Percentiles rank a stretch among this genome's conserved stretches.
Conservation (phyloP, 1,284 basidiomycete species). For the Tilletiopsis washingtonensis region DNA sequence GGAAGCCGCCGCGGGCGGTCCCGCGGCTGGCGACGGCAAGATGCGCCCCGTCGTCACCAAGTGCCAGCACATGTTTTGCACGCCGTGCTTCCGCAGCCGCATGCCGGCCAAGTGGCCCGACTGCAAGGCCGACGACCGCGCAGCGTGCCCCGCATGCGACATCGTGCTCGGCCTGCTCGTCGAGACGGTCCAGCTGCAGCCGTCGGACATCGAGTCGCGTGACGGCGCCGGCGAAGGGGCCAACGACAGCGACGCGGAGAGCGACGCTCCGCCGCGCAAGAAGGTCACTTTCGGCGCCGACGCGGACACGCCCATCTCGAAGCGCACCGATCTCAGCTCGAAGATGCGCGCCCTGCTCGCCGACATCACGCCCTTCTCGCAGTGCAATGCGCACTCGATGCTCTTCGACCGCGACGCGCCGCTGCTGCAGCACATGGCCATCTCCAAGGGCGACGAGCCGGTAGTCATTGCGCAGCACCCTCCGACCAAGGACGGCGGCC, state of each 20-base stretch:
- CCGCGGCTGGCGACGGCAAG: not conserved
- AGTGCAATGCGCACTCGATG: constrained; percentile 33
- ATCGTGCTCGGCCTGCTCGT: constrained; percentile 33
- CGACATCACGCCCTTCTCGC: constrained; percentile 40
- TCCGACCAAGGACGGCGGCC: constrained; percentile 2
- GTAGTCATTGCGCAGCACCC: constrained; percentile 21
- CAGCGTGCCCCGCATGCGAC: constrained; percentile 63
- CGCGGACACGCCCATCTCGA: constrained; percentile 4
- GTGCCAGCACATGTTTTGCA: constrained; percentile 79
- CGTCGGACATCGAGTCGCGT: constrained; percentile 22
- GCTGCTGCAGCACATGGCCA: constrained; percentile 29
- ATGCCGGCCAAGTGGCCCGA: constrained; percentile 21
- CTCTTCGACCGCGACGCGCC: constrained; percentile 37
- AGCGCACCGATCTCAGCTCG: constrained; percentile 29
- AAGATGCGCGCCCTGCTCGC: constrained; percentile 40
- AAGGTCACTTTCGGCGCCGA: constrained; percentile 10
- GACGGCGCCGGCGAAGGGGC: too few species aligned
- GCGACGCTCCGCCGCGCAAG: constrained; percentile 7
- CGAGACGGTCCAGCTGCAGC: constrained; percentile 26
- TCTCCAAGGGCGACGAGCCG: constrained; percentile 16
- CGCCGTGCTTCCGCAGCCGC: constrained; percentile 44
- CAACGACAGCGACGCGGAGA: constrained; percentile 1
- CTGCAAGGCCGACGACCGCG: constrained; percentile 11
- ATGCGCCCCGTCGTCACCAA: constrained; percentile 58
- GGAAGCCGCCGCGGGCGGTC: too few species aligned